A percentile compares a stretch with the other conserved stretches of the same genome.
phyloP scores from a whole-genome alignment of 2,329 filamentous ascomycete genomes.

The Berkeleyomyces basicola region DNA sequence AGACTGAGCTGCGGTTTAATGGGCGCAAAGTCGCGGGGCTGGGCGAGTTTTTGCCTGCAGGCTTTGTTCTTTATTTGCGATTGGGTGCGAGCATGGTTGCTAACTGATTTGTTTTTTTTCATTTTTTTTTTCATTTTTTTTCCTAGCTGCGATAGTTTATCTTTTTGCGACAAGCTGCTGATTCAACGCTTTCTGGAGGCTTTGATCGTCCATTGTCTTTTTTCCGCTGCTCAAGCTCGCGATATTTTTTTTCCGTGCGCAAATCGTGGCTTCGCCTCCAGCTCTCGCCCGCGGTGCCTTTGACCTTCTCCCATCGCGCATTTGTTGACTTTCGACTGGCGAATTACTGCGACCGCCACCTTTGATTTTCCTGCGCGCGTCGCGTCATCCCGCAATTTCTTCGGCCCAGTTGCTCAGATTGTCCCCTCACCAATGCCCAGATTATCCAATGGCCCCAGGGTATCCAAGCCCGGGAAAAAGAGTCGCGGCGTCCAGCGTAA shows the following conservation, averaged over 20 bases:
- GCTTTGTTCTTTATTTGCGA: neutral
- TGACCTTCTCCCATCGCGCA: neutral
- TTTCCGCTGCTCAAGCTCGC: too few species aligned
- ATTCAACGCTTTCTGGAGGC: too few species aligned
- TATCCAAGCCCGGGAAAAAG: constrained; percentile 6
- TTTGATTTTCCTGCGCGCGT: neutral
- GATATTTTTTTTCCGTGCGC: too few species aligned
- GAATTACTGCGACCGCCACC: neutral
- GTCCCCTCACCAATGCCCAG: constrained; percentile 4
- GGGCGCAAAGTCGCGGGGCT: too few species aligned
- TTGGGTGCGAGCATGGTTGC: neutral
- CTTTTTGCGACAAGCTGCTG: neutral
- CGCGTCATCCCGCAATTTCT: neutral
- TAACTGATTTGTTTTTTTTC: neutral
- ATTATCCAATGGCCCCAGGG: neutral
- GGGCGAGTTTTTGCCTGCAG: neutral
- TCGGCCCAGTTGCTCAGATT: neutral
- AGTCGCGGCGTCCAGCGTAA: constrained; percentile 9
- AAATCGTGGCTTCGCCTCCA: too few species aligned
- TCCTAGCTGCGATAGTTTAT: neutral
- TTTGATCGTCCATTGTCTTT: too few species aligned
- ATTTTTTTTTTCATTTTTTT: neutral
- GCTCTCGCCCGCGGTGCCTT: too few species aligned
- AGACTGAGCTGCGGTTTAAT: too few species aligned
- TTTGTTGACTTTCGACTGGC: neutral